These are phyloP conservation scores for Lactarius indigo DNA, from an alignment of 768 basidiomycete genomes.

Conservation along the genomic window DNA sequence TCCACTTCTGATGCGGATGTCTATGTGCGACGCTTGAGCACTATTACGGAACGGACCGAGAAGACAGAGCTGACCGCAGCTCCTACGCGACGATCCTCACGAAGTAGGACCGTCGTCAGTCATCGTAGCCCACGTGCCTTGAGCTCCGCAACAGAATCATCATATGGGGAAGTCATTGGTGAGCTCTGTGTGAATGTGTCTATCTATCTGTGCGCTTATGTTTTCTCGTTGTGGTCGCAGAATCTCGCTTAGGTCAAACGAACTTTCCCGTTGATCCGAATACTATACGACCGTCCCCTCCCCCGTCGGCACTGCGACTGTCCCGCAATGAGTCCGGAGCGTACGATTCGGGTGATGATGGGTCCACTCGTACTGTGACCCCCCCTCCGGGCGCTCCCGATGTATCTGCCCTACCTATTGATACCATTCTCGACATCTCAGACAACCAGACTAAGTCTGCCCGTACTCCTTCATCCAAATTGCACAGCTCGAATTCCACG, in stretches of 20 bases:
- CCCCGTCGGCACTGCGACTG: conserved; percentile 55
- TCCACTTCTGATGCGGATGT: conserved; percentile 13
- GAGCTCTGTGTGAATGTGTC: conserved; percentile 26
- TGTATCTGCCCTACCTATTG: conserved; percentile 38
- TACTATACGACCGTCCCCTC: conserved; percentile 59
- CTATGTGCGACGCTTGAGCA: conserved; percentile 23
- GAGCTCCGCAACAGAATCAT: conserved; percentile 43
- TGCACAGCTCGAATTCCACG: background rate
- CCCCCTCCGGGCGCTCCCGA: conserved; percentile 37
- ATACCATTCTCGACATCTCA: conserved; percentile 53
- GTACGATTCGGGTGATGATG: conserved; percentile 29
- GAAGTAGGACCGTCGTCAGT: conserved; percentile 2
- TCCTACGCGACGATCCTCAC: conserved; percentile 18
- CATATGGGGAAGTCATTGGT: conserved; percentile 63
- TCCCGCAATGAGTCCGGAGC: conserved; percentile 14
- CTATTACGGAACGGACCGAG: conserved; percentile 26
- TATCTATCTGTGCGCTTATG: background rate
- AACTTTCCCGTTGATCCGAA: conserved; percentile 45
- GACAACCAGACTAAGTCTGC: conserved; percentile 48
- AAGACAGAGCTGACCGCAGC: conserved; percentile 18
- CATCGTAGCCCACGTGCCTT: conserved; percentile 7
- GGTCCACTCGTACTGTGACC: conserved; percentile 38
- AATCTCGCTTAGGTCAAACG: conserved; percentile 23
- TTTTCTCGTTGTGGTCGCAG: conserved; percentile 9
- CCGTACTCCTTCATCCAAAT: conserved; percentile 10